Evolutionary conservation across 192 early-diverging fungal genomes (phyloP).

Genomic region (Chytriomyces sp.): DNA sequence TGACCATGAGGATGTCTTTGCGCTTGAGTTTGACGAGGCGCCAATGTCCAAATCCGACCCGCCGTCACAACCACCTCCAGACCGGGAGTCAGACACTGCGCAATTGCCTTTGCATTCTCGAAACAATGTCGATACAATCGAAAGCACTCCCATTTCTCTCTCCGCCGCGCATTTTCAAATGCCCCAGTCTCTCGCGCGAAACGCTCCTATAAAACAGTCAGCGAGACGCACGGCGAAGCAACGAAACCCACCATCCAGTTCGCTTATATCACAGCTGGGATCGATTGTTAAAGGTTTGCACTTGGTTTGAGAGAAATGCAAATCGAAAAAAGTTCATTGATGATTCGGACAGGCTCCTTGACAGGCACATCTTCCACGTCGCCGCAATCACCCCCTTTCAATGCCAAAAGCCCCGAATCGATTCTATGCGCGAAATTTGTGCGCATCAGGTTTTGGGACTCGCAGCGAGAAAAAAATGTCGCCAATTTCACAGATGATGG

Average conservation of each 20-base stretch:
- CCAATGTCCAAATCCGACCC: neutral
- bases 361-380: neutral
- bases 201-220: too few species aligned
- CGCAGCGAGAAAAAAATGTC: neutral
- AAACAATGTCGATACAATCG: neutral
- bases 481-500: neutral
- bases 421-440: constrained; percentile 17
- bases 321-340: neutral
- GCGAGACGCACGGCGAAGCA: neutral
- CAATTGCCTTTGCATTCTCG: neutral
- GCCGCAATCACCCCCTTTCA: neutral
- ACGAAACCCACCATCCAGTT: neutral
- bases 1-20: neutral
- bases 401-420: constrained; percentile 1
- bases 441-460: neutral
- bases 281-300: constrained; percentile 20
- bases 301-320: neutral
- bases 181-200: neutral
- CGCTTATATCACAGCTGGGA: constrained; percentile 19
- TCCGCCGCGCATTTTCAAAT: neutral
- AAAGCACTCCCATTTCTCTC: neutral
- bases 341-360: neutral
- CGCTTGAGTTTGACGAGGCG: neutral
- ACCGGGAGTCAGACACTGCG: neutral
- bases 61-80: neutral